Evolutionary conservation across 2,329 filamentous ascomycete species (phyloP).

Genomic region (Samsoniella hepiali): DNA sequence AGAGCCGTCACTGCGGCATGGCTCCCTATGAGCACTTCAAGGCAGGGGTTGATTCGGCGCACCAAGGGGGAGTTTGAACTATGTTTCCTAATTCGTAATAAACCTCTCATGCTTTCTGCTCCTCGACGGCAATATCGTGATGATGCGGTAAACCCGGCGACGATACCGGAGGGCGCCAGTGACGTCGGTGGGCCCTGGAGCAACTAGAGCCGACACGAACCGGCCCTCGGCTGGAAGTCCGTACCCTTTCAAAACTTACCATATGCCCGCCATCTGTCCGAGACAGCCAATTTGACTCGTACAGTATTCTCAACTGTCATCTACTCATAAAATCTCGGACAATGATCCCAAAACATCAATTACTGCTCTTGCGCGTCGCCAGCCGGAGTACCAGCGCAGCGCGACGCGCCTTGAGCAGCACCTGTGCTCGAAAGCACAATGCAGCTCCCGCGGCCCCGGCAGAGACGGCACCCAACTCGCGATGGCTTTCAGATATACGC

Average conservation of each 20-base stretch:
- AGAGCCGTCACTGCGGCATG: not conserved
- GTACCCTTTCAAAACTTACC: not conserved
- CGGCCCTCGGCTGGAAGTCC: constrained; percentile 12
- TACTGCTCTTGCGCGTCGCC: not conserved
- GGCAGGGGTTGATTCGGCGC: too few relatives aligned
- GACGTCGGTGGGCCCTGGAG: constrained; percentile 11
- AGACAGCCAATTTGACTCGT: not conserved
- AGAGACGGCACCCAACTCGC: constrained; percentile 22
- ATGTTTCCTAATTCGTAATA: not conserved
- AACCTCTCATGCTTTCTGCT: not conserved
- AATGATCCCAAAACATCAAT: not conserved
- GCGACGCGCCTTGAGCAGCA: constrained; percentile 12
- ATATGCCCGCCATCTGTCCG: not conserved
- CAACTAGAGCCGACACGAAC: constrained; percentile 11
- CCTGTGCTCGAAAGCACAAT: not conserved
- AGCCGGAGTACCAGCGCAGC: not conserved
- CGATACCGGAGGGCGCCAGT: constrained; percentile 7
- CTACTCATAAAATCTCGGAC: too few relatives aligned
- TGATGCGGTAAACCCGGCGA: not conserved
- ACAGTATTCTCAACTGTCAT: not conserved
- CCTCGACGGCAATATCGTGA: not conserved
- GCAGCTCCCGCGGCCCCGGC: not conserved
- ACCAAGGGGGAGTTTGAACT: too few relatives aligned
- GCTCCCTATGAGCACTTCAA: not conserved
- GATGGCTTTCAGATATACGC: constrained; percentile 30